Percentiles rank a stretch among this genome's conserved stretches.
Evolutionary conservation across 495 filamentous ascomycete genomes (phyloP).

Genomic region (Neurospora sp.): DNA sequence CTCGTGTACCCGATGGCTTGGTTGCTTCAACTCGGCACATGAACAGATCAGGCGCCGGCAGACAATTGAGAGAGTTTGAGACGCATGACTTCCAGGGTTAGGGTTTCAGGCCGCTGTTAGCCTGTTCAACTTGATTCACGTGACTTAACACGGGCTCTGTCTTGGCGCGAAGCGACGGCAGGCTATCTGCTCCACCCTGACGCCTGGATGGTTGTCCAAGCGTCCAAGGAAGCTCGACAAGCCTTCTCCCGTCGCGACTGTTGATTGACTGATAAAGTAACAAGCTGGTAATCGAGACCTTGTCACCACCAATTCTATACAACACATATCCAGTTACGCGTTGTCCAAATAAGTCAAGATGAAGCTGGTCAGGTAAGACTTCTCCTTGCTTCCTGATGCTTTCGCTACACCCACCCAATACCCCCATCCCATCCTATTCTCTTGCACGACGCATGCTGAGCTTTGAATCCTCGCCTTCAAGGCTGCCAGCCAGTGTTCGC

Average conservation of each 20-base stretch:
- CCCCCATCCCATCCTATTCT: not conserved
- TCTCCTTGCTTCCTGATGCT: not conserved
- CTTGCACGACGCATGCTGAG: conserved; percentile 5
- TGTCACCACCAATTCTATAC: not conserved
- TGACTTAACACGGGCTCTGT: not conserved
- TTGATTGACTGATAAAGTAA: not conserved
- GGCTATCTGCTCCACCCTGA: not conserved
- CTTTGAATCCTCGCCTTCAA: conserved; percentile 19
- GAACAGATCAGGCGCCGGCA: not conserved
- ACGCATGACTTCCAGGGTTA: not conserved
- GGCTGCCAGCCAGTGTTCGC: conserved; percentile 6
- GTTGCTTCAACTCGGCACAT: not conserved
- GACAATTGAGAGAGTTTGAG: not conserved
- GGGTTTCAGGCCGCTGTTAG: not conserved
- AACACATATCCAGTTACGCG: not conserved
- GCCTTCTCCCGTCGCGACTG: not conserved
- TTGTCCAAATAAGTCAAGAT: conserved; percentile 45
- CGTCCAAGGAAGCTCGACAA: not conserved
- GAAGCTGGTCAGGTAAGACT: conserved; percentile 94
- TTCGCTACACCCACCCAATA: conserved; percentile 6
- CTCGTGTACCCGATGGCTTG: not conserved
- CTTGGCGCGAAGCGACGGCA: not conserved
- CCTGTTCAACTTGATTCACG: not conserved
- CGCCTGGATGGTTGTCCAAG: not conserved
- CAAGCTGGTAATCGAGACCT: not conserved